These are phyloP conservation scores for Tolypocladium nubicola DNA, from an alignment of 2,329 filamentous ascomycete genomes.

Conservation along the genomic window DNA sequence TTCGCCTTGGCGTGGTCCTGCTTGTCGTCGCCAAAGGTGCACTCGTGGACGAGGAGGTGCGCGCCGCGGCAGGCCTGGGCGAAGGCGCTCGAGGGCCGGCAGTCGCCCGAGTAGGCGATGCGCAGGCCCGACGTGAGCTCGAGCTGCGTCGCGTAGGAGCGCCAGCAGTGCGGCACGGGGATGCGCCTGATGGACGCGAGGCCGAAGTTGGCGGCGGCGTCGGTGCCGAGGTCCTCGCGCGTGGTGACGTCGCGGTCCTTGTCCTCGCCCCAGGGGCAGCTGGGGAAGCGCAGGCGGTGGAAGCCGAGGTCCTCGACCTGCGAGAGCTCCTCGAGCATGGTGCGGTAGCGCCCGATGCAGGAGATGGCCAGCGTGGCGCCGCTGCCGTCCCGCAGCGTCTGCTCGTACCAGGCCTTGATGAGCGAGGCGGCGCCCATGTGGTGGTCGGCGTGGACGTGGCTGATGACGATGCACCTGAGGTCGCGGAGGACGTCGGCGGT, in stretches of 20 bases:
- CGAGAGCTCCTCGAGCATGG: conserved; percentile 71
- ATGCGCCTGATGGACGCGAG: conserved; percentile 58
- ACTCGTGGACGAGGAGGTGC: conserved; percentile 87
- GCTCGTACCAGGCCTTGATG: conserved; percentile 71
- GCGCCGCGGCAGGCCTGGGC: conserved; percentile 59
- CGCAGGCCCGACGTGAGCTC: conserved; percentile 75
- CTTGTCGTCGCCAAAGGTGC: conserved; percentile 87
- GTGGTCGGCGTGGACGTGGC: conserved; percentile 92
- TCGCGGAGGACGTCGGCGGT: conserved; percentile 64
- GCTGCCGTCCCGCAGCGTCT: conserved; percentile 22
- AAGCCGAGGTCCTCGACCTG: conserved; percentile 69
- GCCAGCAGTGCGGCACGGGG: conserved; percentile 67
- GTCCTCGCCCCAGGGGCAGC: conserved; percentile 10
- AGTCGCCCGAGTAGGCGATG: conserved; percentile 89
- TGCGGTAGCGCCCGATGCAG: conserved; percentile 59
- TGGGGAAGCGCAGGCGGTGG: conserved; percentile 32
- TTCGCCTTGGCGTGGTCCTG: conserved; percentile 69
- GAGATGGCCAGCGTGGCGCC: conserved; percentile 50
- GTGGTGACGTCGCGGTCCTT: conserved; percentile 20
- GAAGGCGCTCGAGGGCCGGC: conserved; percentile 65
- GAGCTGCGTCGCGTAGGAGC: conserved; percentile 65
- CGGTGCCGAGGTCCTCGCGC: conserved; percentile 26
- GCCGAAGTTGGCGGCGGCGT: conserved; percentile 42
- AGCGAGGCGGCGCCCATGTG: conserved; percentile 76
- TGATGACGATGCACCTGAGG: conserved; percentile 80